Base-by-base conservation (phyloP, 768 basidiomycete species). In the Lactarius sp. region DNA sequence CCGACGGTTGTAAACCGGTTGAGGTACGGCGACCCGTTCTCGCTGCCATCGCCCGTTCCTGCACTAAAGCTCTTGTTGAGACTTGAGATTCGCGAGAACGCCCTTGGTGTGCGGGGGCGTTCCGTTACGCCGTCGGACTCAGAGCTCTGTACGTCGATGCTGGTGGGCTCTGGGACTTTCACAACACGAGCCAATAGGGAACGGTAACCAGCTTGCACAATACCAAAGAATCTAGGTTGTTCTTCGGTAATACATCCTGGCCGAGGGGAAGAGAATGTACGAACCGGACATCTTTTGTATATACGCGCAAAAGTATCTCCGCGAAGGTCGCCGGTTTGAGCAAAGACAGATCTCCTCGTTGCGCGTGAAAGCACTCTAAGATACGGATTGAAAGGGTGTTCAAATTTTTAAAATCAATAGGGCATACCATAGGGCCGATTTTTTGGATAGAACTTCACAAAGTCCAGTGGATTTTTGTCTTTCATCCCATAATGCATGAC, bases 401-500 rank as follows among this genome's bases (percentile, higher is more conserved):
- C 39, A 52, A 14, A 56, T 27, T 31, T 22, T 54, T 20, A 18
- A 27, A n/a, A 31, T 37, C 13, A 56, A 31, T 44, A 47, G 10
- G 18, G 52, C 72, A 62, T 69, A 91, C 89, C 68, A 61, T 85
- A 73, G 0, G 82, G 83, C 18, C 80, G 77, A 14, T 77, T 75
- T 72, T 92, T 92, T 0, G 85, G 83, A 69, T 91, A 92, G 70
- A 92, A 94, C 70, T 79, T 83, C 58, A 91, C 82, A 16, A 74
- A 79, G 51, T 86, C 80, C 52, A 92, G 70, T 1, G 92, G 92
- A 68, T 89, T 90, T 65, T 76, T 72, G 50, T 83, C 82, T 66
- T 81, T 77, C 84, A 87, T 89, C 3, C 91, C 92, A 68, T 88
- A 87, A 70, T 93, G 92, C 79, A 92, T 79, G n/a, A 71, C 68